Base-by-base conservation (phyloP, 2,329 filamentous ascomycete species). In the Cyanodermella asteris region DNA sequence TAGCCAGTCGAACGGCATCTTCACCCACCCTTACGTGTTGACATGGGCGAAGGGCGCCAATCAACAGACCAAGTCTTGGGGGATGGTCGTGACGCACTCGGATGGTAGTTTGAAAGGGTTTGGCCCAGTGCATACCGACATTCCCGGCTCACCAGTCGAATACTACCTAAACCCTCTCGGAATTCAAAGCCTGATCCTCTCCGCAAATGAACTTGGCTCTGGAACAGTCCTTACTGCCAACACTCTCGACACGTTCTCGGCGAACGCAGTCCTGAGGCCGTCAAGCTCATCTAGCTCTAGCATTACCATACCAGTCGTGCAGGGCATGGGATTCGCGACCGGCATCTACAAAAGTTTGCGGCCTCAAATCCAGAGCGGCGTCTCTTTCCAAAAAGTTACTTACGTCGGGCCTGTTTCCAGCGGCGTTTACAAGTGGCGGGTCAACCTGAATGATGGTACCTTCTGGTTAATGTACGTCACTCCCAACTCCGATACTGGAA, bases 321-420 rank as follows among this genome's bases (percentile, higher is more conserved):
- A 93, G 40, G 84, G 84, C 7, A 84, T 87, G 67, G 72, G 66
- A 0, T 90, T 81, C 38, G 56, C 91, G 12, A 91, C 81, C 5
- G 81, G 59, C 1, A 46, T 74, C n/a, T 94, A 81, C 47, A 59
- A 57, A 28, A 66, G 68, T 16, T 57, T 66, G 0, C 69, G 65
- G 4, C 82, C 84, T 1, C 41, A 70, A 4, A 59, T 94, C 20
- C 68, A 81, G 36, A 72, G 70, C 12, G 69, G 67, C 1, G 61
- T 84, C 2, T 73, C 71, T 31, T 90, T 84, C 53, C 58, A 60
- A 29, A 67, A 60, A 11, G 54, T 91, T 24, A 50, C 51, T 4
- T 50, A 50, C 20, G 53, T 50, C 11, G 51, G 52, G 5, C 46
- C 56, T 2, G 61, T 64, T 14, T 69, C 71, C 35, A 49, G 57